Percentiles rank a stretch among this genome's conserved stretches.
Evolutionary conservation across 768 basidiomycete species (phyloP).

Genomic region (Cystofilobasidium bisporidii): DNA sequence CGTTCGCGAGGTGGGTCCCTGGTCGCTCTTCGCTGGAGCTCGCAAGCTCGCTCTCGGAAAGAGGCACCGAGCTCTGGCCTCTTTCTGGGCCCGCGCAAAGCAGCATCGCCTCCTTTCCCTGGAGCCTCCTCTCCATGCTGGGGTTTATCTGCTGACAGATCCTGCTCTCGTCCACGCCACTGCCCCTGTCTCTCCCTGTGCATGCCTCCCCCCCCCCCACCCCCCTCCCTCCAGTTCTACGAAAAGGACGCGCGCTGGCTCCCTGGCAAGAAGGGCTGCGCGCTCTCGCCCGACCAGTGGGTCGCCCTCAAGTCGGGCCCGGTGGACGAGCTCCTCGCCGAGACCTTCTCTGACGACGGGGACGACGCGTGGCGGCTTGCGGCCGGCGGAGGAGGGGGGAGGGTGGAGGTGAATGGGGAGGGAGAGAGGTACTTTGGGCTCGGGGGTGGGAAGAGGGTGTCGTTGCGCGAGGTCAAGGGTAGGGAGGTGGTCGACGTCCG

Average conservation of each 20-base stretch:
- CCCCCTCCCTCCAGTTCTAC: neutral
- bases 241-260: neutral
- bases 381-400: neutral
- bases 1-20: neutral
- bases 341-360: neutral
- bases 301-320: neutral
- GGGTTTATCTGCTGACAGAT: no score
- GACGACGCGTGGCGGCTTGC: no score
- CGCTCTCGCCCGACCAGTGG: conserved; percentile 5
- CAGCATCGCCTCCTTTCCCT: neutral
- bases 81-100: no score
- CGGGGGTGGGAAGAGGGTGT: neutral
- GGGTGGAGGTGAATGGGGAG: neutral
- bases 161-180: no score
- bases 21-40: neutral
- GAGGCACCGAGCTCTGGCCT: no score
- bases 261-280: neutral
- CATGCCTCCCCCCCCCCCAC: neutral
- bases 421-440: neutral
- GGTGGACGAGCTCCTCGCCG: neutral
- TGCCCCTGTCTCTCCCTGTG: no score
- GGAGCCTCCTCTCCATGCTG: no score
- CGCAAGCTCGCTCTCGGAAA: no score
- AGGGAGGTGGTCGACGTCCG: neutral
- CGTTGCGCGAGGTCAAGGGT: neutral